These are phyloP conservation scores for Yamadazyma jaroonii DNA, from an alignment of 1,139 yeast species.

Conservation along the genomic window DNA sequence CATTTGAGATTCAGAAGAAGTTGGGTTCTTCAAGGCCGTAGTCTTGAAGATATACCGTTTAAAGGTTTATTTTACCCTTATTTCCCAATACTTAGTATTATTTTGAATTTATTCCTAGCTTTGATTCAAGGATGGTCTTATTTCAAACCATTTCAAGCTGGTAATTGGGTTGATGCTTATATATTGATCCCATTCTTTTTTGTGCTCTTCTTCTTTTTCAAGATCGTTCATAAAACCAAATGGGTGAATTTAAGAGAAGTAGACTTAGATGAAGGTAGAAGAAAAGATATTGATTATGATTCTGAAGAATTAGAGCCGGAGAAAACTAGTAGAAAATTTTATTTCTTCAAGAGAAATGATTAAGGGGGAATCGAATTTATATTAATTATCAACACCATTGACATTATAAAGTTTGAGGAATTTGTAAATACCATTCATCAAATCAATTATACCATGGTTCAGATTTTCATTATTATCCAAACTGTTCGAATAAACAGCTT, in stretches of 20 bases:
- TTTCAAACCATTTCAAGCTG: slow-evolving; percentile 59
- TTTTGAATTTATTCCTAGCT: slow-evolving; percentile 51
- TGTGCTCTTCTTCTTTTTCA: slow-evolving; percentile 29
- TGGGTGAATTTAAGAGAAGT: slow-evolving; percentile 40
- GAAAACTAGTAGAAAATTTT: background rate
- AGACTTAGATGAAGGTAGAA: slow-evolving; percentile 45
- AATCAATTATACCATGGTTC: slow-evolving; percentile 54
- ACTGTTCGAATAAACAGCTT: slow-evolving; percentile 59
- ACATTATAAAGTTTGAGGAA: slow-evolving; percentile 48
- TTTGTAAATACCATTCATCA: slow-evolving; percentile 53
- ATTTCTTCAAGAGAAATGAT: too few species aligned
- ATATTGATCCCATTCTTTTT: slow-evolving; percentile 58
- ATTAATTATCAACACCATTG: slow-evolving; percentile 38
- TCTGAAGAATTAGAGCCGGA: background rate
- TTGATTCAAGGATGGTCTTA: slow-evolving; percentile 70
- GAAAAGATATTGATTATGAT: slow-evolving; percentile 27
- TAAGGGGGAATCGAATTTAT: background rate
- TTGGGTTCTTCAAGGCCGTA: slow-evolving; percentile 42
- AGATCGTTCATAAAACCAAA: slow-evolving; percentile 40
- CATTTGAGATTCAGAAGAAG: slow-evolving; percentile 53
- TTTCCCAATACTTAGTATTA: slow-evolving; percentile 49
- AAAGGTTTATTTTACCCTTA: slow-evolving; percentile 53
- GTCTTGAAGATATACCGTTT: slow-evolving; percentile 51
- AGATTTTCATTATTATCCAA: slow-evolving; percentile 22
- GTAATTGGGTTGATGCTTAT: slow-evolving; percentile 63